Conservation (phyloP, 2,329 filamentous ascomycete species). For the Aspergillus brunneoviolaceus region DNA sequence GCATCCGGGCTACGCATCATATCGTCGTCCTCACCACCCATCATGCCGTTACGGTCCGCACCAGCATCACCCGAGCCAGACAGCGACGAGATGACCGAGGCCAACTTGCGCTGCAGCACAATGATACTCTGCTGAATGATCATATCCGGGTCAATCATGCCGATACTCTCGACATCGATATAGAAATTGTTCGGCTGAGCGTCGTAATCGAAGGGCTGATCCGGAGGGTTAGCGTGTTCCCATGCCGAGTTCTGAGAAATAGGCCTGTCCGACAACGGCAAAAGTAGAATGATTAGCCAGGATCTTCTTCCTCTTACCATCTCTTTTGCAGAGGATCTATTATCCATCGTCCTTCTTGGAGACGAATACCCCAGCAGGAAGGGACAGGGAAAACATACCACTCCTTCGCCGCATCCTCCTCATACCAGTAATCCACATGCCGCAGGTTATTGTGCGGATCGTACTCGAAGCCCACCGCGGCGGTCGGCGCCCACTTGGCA, state of each 20-base stretch:
- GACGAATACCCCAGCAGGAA: neutral
- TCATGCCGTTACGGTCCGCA: constrained; percentile 53
- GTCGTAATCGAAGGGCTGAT: constrained; percentile 87
- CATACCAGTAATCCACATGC: constrained; percentile 93
- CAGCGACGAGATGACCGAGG: constrained; percentile 68
- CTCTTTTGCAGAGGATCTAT: neutral
- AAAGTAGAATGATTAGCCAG: neutral
- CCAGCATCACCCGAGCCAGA: constrained; percentile 51
- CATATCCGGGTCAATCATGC: constrained; percentile 82
- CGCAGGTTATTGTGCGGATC: constrained; percentile 95
- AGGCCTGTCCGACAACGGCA: constrained; percentile 27
- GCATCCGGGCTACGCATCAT: constrained; percentile 50
- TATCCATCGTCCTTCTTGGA: neutral
- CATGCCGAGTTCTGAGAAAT: constrained; percentile 58
- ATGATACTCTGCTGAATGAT: constrained; percentile 88
- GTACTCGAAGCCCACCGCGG: constrained; percentile 95
- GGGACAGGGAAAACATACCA: constrained; percentile 61
- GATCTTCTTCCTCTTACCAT: neutral
- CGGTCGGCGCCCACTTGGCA: constrained; percentile 92
- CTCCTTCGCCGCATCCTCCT: constrained; percentile 76
- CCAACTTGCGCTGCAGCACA: constrained; percentile 86
- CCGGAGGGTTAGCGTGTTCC: constrained; percentile 74
- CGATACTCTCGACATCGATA: constrained; percentile 86
- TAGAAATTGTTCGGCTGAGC: constrained; percentile 84
- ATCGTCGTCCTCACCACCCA: constrained; percentile 44